Evolutionary conservation across 2,329 filamentous ascomycete species (phyloP).

Genomic region (Arthrinium phaeospermum): DNA sequence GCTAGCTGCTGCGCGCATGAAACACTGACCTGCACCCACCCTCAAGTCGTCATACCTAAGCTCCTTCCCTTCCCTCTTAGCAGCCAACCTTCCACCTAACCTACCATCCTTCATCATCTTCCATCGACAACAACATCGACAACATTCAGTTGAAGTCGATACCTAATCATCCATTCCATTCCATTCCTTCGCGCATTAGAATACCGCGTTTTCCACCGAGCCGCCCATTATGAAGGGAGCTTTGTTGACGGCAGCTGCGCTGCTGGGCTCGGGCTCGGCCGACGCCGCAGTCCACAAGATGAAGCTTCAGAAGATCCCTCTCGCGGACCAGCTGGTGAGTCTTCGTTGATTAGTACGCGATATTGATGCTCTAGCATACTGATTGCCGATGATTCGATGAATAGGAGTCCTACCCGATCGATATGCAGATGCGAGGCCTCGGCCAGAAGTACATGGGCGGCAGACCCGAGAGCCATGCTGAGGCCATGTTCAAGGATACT

Average conservation of each 20-base stretch:
- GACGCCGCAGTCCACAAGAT: constrained; percentile 91
- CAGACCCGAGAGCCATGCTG: constrained; percentile 70
- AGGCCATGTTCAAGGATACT: constrained; percentile 70
- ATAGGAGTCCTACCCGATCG: constrained; percentile 81
- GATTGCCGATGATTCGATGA: constrained; percentile 18
- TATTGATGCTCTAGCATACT: no score
- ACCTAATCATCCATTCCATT: constrained; percentile 44
- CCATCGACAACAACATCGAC: constrained; percentile 2
- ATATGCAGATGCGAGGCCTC: constrained; percentile 80
- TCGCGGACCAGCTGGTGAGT: constrained; percentile 91
- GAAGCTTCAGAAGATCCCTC: constrained; percentile 95
- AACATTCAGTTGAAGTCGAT: neutral
- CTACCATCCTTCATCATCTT: neutral
- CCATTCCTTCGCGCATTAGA: no score
- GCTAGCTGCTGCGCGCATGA: neutral
- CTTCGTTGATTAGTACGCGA: no score
- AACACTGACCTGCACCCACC: neutral
- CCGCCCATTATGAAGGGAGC: constrained; percentile 85
- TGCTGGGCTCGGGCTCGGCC: constrained; percentile 83
- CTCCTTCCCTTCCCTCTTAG: neutral
- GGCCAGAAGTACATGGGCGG: constrained; percentile 96
- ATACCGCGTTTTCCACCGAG: no score
- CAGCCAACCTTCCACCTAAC: neutral
- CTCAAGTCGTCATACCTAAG: neutral
- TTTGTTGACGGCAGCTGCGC: constrained; percentile 77